phyloP scores from a whole-genome alignment of 306 rosid genomes.

The Cicer yamashitae region DNA sequence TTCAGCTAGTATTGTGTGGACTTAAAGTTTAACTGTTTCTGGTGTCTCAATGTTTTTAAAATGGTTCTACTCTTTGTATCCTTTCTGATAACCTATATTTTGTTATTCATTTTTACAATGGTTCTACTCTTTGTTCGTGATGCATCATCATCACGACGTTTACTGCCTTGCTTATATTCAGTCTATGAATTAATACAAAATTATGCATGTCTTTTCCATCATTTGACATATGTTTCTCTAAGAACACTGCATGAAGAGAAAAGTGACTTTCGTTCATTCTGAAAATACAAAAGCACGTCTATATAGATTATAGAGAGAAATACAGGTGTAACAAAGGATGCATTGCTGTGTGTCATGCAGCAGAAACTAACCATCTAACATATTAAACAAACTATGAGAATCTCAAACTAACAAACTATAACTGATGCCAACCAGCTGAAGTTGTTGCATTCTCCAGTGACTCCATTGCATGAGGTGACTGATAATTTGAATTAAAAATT shows the following conservation, averaged over 20 bases:
- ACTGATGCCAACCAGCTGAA: slow-evolving; percentile 8
- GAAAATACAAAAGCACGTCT: neutral
- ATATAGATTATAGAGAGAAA: slow-evolving; percentile 11
- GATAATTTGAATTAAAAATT: slow-evolving; percentile 14
- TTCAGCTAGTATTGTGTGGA: slow-evolving; percentile 22
- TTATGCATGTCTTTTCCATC: slow-evolving; percentile 11
- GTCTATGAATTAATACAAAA: slow-evolving; percentile 25
- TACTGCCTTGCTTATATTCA: slow-evolving; percentile 6
- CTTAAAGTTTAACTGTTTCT: slow-evolving; percentile 4
- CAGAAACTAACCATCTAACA: slow-evolving; percentile 13
- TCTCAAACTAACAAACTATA: slow-evolving; percentile 16
- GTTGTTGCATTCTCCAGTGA: slow-evolving; percentile 6
- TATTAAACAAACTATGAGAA: neutral
- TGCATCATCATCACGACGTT: slow-evolving; percentile 1
- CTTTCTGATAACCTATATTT: neutral
- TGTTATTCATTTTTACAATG: neutral
- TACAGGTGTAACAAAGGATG: neutral
- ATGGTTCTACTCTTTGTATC: slow-evolving; percentile 18
- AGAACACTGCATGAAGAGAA: slow-evolving; percentile 6
- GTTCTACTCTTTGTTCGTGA: neutral
- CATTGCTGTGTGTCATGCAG: slow-evolving; percentile 9
- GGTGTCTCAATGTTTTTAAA: neutral
- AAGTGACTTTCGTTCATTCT: neutral
- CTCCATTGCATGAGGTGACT: neutral
- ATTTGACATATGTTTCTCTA: slow-evolving; percentile 4